Percentiles rank a stretch among this genome's conserved stretches.
Conservation (phyloP, 164 flowering plant genomes). For the Vitis amurensis region DNA sequence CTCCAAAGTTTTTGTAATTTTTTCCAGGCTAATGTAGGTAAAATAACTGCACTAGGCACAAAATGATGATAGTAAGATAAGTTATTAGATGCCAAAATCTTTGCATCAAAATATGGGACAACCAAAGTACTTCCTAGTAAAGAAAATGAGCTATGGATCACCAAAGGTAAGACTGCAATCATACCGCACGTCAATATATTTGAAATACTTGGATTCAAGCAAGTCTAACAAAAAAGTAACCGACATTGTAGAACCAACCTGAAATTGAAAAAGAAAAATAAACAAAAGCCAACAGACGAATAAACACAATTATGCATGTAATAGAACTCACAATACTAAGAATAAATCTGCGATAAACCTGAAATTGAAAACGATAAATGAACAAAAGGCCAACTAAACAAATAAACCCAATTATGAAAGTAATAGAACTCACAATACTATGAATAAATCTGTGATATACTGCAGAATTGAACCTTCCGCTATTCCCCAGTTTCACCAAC, state of each 20-base stretch:
- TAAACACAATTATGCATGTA: neutral
- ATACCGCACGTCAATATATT: conserved; percentile 86
- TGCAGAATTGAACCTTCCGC: conserved; percentile 61
- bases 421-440: conserved; percentile 53
- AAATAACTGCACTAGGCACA: conserved; percentile 61
- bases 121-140: too few relatives aligned
- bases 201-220: conserved; percentile 70
- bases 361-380: neutral
- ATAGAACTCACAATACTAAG: too few relatives aligned
- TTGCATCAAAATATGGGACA: too few relatives aligned
- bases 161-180: neutral
- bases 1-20: conserved; percentile 50
- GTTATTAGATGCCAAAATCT: too few relatives aligned
- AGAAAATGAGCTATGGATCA: neutral
- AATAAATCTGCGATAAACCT: too few relatives aligned
- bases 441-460: conserved; percentile 64
- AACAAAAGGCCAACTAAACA: neutral
- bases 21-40: conserved; percentile 71
- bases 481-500: conserved; percentile 71
- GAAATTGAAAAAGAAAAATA: conserved; percentile 14
- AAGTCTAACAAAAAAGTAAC: conserved; percentile 44
- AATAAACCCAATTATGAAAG: neutral
- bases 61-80: neutral
- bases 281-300: neutral
- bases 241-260: conserved; percentile 58